Conservation (phyloP, 306 rosid species). For the Clitoria ternatea region DNA sequence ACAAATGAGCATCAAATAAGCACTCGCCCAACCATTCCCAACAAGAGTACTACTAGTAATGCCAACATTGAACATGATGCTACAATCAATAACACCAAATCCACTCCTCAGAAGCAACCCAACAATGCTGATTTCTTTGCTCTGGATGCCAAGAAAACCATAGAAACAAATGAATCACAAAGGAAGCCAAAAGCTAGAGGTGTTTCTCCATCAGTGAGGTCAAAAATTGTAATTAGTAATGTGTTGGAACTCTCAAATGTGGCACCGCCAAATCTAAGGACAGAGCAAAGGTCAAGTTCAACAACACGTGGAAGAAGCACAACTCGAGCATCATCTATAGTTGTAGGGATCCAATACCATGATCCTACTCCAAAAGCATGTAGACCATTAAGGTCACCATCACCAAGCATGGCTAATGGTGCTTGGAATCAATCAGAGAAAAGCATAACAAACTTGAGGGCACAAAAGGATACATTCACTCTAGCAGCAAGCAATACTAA, state of each 20-base stretch:
- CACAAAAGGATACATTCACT: constrained; percentile 16
- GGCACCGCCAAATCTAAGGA: constrained; percentile 54
- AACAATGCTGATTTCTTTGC: constrained; percentile 25
- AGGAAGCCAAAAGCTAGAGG: constrained; percentile 40
- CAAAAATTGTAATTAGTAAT: constrained; percentile 30
- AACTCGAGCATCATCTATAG: constrained; percentile 17
- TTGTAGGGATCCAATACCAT: constrained; percentile 8
- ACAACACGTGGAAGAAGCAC: constrained; percentile 43
- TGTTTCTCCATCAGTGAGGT: constrained; percentile 46
- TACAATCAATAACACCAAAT: constrained; percentile 3
- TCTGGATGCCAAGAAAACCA: constrained; percentile 35
- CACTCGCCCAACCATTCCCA: not conserved
- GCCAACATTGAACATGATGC: constrained; percentile 8
- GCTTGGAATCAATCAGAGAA: constrained; percentile 38
- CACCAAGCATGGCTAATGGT: constrained; percentile 52
- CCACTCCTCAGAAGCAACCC: constrained; percentile 23
- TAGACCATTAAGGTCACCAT: constrained; percentile 64
- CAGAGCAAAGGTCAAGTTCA: constrained; percentile 48
- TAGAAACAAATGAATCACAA: constrained; percentile 19
- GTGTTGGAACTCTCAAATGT: constrained; percentile 43
- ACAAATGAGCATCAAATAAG: constrained; percentile 16
- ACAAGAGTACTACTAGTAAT: not conserved
- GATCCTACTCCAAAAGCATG: constrained; percentile 25
- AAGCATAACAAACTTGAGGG: constrained; percentile 23
- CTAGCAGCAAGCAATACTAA: constrained; percentile 4